Conservation (phyloP, 2,329 filamentous ascomycete species). For the Hymenoscyphus fraxineus region DNA sequence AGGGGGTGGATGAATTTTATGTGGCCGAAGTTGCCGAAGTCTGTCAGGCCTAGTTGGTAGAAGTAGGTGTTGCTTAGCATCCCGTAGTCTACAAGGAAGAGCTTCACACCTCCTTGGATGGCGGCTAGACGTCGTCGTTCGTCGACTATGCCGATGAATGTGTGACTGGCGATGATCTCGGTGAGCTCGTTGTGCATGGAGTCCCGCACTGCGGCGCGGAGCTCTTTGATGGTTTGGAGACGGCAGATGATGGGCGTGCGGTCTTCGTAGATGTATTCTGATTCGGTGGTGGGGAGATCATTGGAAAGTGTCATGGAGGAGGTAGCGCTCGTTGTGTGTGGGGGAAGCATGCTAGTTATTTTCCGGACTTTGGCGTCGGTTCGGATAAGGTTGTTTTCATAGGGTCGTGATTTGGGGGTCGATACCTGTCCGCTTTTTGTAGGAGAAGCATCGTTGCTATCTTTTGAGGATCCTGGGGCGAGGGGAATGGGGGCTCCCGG, state of each 20-base stretch:
- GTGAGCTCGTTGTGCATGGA: slow-evolving; percentile 81
- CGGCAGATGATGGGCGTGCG: slow-evolving; percentile 67
- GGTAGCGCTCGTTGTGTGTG: slow-evolving; percentile 41
- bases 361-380: slow-evolving; percentile 88
- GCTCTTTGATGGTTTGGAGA: slow-evolving; percentile 78
- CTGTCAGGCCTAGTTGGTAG: slow-evolving; percentile 89
- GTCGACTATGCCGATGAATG: slow-evolving; percentile 91
- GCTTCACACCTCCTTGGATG: slow-evolving; percentile 86
- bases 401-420: slow-evolving; percentile 56
- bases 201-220: slow-evolving; percentile 76
- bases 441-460: slow-evolving; percentile 15
- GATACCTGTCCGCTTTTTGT: slow-evolving; percentile 23
- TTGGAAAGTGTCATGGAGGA: slow-evolving; percentile 18
- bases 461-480: slow-evolving; percentile 23
- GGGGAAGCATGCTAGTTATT: slow-evolving; percentile 92
- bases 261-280: slow-evolving; percentile 69
- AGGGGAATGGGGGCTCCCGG: slow-evolving; percentile 54
- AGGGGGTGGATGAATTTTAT: slow-evolving; percentile 79
- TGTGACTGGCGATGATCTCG: slow-evolving; percentile 81
- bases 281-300: slow-evolving; percentile 41
- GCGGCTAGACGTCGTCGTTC: slow-evolving; percentile 82
- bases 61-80: slow-evolving; percentile 84
- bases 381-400: slow-evolving; percentile 84
- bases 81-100: slow-evolving; percentile 92
- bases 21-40: slow-evolving; percentile 90